Evolutionary conservation across 208 protist genomes (phyloP).

Genomic region (Trypanosomatidae sp.): DNA sequence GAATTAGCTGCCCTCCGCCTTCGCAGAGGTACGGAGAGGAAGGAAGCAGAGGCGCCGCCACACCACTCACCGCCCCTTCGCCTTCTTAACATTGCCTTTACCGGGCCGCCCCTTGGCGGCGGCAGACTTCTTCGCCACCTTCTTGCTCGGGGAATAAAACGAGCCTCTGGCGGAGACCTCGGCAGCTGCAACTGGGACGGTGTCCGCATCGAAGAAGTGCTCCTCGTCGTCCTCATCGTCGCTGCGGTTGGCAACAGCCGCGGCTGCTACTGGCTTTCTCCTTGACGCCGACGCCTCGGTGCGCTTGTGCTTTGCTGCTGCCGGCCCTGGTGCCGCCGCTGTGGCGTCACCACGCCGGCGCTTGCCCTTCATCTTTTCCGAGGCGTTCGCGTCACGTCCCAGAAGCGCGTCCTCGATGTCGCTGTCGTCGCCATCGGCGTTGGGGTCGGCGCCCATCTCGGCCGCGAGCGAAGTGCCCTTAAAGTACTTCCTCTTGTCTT

Average conservation of each 20-base stretch:
- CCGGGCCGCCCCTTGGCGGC: slow-evolving; percentile 5
- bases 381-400: slow-evolving; percentile 8
- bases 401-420: slow-evolving; percentile 12
- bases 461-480: slow-evolving; percentile 77
- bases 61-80: slow-evolving; percentile 25
- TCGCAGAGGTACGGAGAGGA: slow-evolving; percentile 1
- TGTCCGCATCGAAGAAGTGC: slow-evolving; percentile 69
- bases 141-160: slow-evolving; percentile 1
- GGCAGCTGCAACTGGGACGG: slow-evolving; percentile 8
- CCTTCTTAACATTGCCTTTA: slow-evolving; percentile 16
- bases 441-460: slow-evolving; percentile 29
- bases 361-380: slow-evolving; percentile 18
- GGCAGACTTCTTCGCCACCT: not conserved
- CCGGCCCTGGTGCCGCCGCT: slow-evolving; percentile 1
- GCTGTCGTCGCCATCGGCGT: slow-evolving; percentile 19
- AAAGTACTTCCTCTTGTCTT: slow-evolving; percentile 78
- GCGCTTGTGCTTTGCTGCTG: slow-evolving; percentile 16
- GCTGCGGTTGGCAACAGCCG: slow-evolving; percentile 15
- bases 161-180: slow-evolving; percentile 3
- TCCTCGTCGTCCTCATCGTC: slow-evolving; percentile 72
- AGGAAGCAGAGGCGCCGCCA: not conserved
- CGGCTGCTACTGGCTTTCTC: not conserved
- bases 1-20: not conserved
- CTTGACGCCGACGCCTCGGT: slow-evolving; percentile 9
- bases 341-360: slow-evolving; percentile 15